Percentiles rank a stretch among this genome's conserved stretches.
Conservation (phyloP, 2,329 filamentous ascomycete species). For the Allantophomopsis lycopodina region DNA sequence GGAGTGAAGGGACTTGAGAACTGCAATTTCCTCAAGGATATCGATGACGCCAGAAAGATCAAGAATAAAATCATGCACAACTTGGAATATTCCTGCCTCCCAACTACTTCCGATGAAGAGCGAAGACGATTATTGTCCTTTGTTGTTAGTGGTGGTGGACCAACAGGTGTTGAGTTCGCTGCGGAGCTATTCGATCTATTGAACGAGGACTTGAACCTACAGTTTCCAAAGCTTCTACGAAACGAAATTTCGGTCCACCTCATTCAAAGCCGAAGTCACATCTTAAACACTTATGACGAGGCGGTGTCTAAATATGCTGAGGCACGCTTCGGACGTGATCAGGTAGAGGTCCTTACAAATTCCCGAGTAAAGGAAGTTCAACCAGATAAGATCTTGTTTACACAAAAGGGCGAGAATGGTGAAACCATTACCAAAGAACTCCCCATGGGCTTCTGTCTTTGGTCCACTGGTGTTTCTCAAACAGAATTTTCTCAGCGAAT, state of each 20-base stretch:
- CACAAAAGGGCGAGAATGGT: slow-evolving; percentile 64
- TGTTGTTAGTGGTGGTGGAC: slow-evolving; percentile 88
- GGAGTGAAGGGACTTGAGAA: slow-evolving; percentile 91
- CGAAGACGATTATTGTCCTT: slow-evolving; percentile 81
- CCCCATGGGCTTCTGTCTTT: slow-evolving; percentile 90
- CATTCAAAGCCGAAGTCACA: slow-evolving; percentile 88
- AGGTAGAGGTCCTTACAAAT: slow-evolving; percentile 85
- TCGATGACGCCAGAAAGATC: slow-evolving; percentile 81
- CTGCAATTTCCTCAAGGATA: slow-evolving; percentile 90
- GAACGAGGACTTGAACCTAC: slow-evolving; percentile 77
- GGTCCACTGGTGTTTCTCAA: slow-evolving; percentile 92
- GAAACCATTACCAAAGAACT: slow-evolving; percentile 77
- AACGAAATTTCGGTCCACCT: slow-evolving; percentile 97
- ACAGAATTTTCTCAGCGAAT: slow-evolving; percentile 67
- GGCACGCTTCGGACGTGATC: slow-evolving; percentile 77
- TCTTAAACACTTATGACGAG: slow-evolving; percentile 97
- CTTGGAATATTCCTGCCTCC: slow-evolving; percentile 81
- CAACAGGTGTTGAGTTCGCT: slow-evolving; percentile 94
- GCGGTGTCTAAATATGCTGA: slow-evolving; percentile 87
- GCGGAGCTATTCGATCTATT: slow-evolving; percentile 92
- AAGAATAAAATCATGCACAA: slow-evolving; percentile 82
- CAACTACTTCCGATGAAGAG: slow-evolving; percentile 81
- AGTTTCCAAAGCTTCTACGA: slow-evolving; percentile 80
- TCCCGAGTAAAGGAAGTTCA: slow-evolving; percentile 83
- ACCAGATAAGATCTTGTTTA: slow-evolving; percentile 75